phyloP scores from a whole-genome alignment of 768 basidiomycete species.

The Leucocoprinus leucothites region DNA sequence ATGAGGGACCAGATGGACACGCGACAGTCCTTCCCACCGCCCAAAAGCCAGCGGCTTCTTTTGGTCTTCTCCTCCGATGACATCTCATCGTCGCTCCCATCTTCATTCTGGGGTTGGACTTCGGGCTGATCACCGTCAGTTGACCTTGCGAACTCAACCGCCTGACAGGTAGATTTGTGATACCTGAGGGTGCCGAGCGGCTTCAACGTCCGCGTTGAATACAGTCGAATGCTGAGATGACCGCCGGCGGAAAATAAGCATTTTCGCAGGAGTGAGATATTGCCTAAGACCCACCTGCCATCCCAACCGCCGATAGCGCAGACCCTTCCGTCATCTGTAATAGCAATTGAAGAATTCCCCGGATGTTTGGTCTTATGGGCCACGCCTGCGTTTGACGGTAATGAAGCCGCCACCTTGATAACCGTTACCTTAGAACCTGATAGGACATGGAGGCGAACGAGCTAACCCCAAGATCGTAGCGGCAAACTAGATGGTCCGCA shows the following conservation, averaged over 20 bases:
- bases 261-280: neutral
- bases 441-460: neutral
- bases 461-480: slow-evolving; percentile 55
- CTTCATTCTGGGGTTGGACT: slow-evolving; percentile 21
- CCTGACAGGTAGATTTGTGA: slow-evolving; percentile 78
- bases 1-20: slow-evolving; percentile 72
- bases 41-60: slow-evolving; percentile 59
- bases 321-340: slow-evolving; percentile 72
- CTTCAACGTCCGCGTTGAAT: slow-evolving; percentile 77
- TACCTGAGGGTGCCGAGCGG: slow-evolving; percentile 80
- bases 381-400: slow-evolving; percentile 16
- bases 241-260: neutral
- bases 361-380: slow-evolving; percentile 61
- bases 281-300: slow-evolving; percentile 59
- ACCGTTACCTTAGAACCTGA: neutral
- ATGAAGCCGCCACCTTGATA: slow-evolving; percentile 15
- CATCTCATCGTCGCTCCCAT: slow-evolving; percentile 54
- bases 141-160: slow-evolving; percentile 62
- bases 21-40: slow-evolving; percentile 64
- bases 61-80: slow-evolving; percentile 38
- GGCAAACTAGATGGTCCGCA: slow-evolving; percentile 76
- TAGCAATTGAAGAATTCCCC: slow-evolving; percentile 75
- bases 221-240: slow-evolving; percentile 66
- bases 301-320: slow-evolving; percentile 95
- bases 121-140: neutral